These are phyloP conservation scores for Polyporus tsugae DNA, from an alignment of 1,284 basidiomycete species.

Conservation along the genomic window DNA sequence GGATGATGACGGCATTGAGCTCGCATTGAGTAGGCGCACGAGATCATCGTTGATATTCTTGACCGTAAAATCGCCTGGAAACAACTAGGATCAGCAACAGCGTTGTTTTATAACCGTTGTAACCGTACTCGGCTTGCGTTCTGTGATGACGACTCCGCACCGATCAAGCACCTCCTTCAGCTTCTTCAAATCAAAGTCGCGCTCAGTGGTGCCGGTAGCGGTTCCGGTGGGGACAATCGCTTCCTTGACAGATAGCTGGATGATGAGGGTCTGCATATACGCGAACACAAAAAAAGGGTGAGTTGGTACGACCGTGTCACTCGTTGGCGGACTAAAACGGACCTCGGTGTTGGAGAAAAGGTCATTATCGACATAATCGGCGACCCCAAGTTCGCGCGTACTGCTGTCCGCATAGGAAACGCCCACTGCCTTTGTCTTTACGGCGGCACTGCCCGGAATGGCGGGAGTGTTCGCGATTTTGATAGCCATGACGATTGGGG, in stretches of 20 bases:
- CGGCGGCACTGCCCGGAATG: constrained; percentile 53
- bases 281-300: constrained; percentile 1
- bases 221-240: constrained; percentile 81
- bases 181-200: constrained; percentile 89
- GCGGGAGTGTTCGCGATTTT: constrained; percentile 70
- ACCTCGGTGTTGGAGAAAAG: constrained; percentile 97
- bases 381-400: constrained; percentile 74
- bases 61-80: constrained; percentile 81
- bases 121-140: constrained; percentile 81
- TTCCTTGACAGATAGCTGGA: constrained; percentile 97
- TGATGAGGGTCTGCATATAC: constrained; percentile 80
- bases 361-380: constrained; percentile 96
- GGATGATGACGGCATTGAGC: constrained; percentile 48
- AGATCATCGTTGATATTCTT: constrained; percentile 90
- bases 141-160: constrained; percentile 91
- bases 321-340: constrained; percentile 21
- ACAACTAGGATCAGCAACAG: constrained; percentile 5
- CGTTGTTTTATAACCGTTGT: not conserved
- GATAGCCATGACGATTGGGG: constrained; percentile 93
- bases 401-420: constrained; percentile 85
- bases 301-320: constrained; percentile 1
- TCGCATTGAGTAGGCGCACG: constrained; percentile 72
- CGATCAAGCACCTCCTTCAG: constrained; percentile 87
- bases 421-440: constrained; percentile 68
- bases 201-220: constrained; percentile 70